Evolutionary conservation across 2,329 filamentous ascomycete genomes (phyloP).

Genomic region (Fusarium pilosicola): DNA sequence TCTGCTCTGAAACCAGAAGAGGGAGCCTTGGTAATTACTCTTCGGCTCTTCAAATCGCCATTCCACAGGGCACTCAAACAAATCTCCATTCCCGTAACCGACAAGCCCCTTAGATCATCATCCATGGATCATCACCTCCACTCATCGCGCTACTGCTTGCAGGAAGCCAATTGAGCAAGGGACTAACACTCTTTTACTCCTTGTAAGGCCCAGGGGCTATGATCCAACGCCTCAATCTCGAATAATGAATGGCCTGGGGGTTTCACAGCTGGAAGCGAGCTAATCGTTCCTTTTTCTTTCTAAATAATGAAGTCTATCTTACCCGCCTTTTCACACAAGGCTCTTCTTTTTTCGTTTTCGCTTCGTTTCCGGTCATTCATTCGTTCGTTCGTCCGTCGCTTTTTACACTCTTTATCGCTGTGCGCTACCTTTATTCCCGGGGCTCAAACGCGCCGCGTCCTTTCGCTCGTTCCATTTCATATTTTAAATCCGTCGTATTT

Average conservation of each 20-base stretch:
- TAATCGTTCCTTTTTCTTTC: neutral
- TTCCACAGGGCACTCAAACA: neutral
- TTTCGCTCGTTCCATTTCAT: neutral
- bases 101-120: slow-evolving; percentile 22
- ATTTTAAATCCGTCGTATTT: neutral
- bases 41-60: neutral
- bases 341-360: neutral
- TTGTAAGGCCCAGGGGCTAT: slow-evolving; percentile 20
- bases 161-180: slow-evolving; percentile 16
- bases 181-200: slow-evolving; percentile 7
- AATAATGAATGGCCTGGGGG: neutral
- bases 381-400: slow-evolving; percentile 17
- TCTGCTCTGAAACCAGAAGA: neutral
- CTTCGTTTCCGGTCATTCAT: neutral
- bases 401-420: slow-evolving; percentile 13
- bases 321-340: neutral
- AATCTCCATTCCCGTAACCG: slow-evolving; percentile 18
- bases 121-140: slow-evolving; percentile 4
- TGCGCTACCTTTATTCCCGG: neutral
- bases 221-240: slow-evolving; percentile 6
- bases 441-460: neutral
- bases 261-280: slow-evolving; percentile 16
- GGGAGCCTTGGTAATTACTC: no score
- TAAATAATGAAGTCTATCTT: slow-evolving; percentile 21
- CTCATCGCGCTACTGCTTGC: neutral